Percentiles rank a stretch among this genome's conserved stretches.
These are phyloP conservation scores for Auricularia cornea DNA, from an alignment of 768 basidiomycete species.

Conservation along the genomic window DNA sequence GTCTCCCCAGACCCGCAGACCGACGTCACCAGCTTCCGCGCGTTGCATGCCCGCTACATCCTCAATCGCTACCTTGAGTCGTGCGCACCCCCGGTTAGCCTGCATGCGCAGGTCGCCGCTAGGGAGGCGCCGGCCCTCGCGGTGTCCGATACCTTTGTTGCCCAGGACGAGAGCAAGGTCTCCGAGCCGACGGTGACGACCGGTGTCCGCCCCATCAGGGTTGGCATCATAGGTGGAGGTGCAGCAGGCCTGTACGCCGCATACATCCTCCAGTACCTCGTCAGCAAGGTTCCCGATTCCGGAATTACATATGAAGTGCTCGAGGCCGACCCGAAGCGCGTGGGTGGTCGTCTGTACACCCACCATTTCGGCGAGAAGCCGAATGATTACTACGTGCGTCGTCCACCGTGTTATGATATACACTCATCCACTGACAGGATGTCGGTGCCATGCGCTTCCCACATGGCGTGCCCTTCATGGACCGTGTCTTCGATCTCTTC, in stretches of 20 bases:
- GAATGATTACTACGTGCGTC: constrained; percentile 8
- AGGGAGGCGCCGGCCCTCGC: too few species aligned
- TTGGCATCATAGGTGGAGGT: constrained; percentile 10
- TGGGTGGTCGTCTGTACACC: constrained; percentile 9
- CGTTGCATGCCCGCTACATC: too few species aligned
- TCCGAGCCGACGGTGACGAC: too few species aligned
- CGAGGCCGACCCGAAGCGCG: constrained; percentile 6
- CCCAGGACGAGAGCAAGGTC: too few species aligned
- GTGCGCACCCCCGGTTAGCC: too few species aligned
- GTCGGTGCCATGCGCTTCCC: constrained; percentile 12
- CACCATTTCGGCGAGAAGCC: constrained; percentile 2
- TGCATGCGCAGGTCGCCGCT: too few species aligned
- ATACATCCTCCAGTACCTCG: constrained; percentile 3
- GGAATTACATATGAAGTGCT: constrained; percentile 8
- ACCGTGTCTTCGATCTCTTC: constrained; percentile 7
- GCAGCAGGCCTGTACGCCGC: constrained; percentile 9
- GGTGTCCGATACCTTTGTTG: too few species aligned
- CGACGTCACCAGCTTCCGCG: too few species aligned
- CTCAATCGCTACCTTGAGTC: too few species aligned
- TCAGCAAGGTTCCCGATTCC: neutral
- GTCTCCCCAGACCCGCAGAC: too few species aligned
- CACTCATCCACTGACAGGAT: constrained; percentile 1
- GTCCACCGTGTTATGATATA: neutral
- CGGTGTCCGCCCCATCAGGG: neutral
- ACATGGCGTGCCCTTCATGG: constrained; percentile 5